These are phyloP conservation scores for Apocynum venetum DNA, from an alignment of 257 asterid species.

Conservation along the genomic window DNA sequence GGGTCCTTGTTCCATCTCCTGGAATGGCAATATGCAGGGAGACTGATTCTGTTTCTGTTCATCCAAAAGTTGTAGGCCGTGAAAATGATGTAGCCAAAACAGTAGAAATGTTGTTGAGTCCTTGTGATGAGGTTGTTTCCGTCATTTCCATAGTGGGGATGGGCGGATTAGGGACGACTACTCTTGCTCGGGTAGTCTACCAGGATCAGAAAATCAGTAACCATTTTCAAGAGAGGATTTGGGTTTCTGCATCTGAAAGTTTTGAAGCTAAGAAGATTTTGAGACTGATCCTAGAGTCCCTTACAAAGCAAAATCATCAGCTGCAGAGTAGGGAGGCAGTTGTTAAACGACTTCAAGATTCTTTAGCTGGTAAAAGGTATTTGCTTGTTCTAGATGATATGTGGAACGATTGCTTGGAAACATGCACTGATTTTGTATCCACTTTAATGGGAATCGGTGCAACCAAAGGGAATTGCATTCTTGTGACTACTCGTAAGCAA, in stretches of 20 bases:
- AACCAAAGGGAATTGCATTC: not conserved
- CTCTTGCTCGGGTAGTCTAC: constrained; percentile 18
- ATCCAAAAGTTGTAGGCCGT: constrained; percentile 8
- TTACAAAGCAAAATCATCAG: not conserved
- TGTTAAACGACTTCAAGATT: not conserved
- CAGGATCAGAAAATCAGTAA: not conserved
- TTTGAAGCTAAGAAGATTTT: constrained; percentile 14
- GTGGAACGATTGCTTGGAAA: constrained; percentile 1
- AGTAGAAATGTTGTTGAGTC: not conserved
- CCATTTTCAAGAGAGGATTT: constrained; percentile 13
- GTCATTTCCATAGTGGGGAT: constrained; percentile 14
- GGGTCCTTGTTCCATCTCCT: no score
- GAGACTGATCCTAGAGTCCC: constrained; percentile 4
- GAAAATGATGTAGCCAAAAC: not conserved
- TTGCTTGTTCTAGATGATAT: constrained; percentile 22
- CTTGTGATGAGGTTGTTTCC: not conserved
- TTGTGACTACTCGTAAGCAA: constrained; percentile 5
- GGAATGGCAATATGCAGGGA: not conserved
- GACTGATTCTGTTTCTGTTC: not conserved
- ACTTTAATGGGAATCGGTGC: constrained; percentile 4
- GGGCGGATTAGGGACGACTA: constrained; percentile 23
- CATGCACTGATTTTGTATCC: constrained; percentile 11
- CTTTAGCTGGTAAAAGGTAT: not conserved
- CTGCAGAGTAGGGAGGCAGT: not conserved
- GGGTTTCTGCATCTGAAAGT: constrained; percentile 22